Base-by-base conservation (phyloP, 1,139 yeast genomes). In the Nakaseomyces nivariensis region DNA sequence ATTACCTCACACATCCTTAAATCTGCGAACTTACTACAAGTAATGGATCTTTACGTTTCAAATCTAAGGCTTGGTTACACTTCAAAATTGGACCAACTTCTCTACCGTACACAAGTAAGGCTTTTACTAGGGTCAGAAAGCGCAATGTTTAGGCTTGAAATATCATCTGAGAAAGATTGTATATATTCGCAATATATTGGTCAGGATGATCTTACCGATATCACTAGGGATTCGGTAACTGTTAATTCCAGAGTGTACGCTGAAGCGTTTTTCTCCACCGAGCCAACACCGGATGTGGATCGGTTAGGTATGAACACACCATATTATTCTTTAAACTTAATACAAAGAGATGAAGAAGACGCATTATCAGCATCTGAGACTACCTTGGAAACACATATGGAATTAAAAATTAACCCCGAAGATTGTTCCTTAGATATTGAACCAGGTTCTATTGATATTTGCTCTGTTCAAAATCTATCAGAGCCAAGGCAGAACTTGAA, bases 181-280 rank as follows among this genome's bases (percentile, higher is more conserved):
- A 83, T 85, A n/a, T 76, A 78, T 49, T 81, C 92, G 56, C 95
- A 89, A 64, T 88, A 85, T 65, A 82, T 92, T 52, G 92, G 94
- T 31, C 72, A 85, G 49, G 96, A 88, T 60, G 97, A 90, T 63
- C 72, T 89, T 58, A 88, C 97, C 0, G 75, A 89, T 58, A 82
- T 82, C 57, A 92, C 87, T 59, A 82, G 83, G 34, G 79, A 80
- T 59, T 77, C 80, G 32, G 79, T 81, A 3, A 92, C 86, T 59
- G 95, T 87, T 55, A 78, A 78, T 59, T 92, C 96, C 83, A 90
- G 88, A 65, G 90, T 92, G 67, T 94, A 94, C 63, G 77, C 94
- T 49, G 92, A 97, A 0, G 85, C 95, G 47, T 94, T 85, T 67
- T 79, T 90, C 47, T 85, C 92, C 86, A 84, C 96, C 6, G 95